phyloP scores from a whole-genome alignment of 2,329 filamentous ascomycete genomes.

The Aspergillus pseudoterreus region DNA sequence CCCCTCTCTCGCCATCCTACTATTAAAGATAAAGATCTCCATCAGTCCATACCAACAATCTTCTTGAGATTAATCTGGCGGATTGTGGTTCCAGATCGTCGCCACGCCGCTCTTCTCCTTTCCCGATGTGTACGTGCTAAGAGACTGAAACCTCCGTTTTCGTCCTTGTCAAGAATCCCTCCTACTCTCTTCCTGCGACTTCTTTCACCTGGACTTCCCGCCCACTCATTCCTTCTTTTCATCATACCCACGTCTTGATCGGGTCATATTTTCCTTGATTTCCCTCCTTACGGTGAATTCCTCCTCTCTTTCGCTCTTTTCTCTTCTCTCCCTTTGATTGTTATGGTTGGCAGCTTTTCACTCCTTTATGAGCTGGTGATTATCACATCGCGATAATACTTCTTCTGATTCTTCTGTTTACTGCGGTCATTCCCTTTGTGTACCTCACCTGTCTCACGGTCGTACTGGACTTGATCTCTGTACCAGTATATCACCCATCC shows the following conservation, averaged over 20 bases:
- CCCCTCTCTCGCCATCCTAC: neutral
- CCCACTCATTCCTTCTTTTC: constrained; percentile 2
- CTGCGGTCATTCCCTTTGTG: no score
- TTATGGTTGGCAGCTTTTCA: neutral
- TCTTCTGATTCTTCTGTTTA: neutral
- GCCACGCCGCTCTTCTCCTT: constrained; percentile 9
- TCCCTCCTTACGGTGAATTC: constrained; percentile 2
- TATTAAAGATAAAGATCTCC: neutral
- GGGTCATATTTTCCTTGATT: neutral
- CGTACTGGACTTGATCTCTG: no score
- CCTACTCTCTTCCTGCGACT: constrained; percentile 1
- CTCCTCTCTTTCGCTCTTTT: constrained; percentile 3
- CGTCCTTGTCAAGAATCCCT: neutral
- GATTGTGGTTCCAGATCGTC: constrained; percentile 9
- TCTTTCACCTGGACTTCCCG: constrained; percentile 2
- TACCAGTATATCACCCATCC: neutral
- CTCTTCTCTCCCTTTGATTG: neutral
- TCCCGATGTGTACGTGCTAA: constrained; percentile 20
- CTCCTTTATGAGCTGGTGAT: neutral
- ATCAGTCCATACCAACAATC: neutral
- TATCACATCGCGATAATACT: no score
- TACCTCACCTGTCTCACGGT: no score
- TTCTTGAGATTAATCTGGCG: constrained; percentile 1
- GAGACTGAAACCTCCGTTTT: neutral
- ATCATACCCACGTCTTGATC: constrained; percentile 2